phyloP scores from a whole-genome alignment of 352 stramenopile genomes.

The Globisporangium nagaii region DNA sequence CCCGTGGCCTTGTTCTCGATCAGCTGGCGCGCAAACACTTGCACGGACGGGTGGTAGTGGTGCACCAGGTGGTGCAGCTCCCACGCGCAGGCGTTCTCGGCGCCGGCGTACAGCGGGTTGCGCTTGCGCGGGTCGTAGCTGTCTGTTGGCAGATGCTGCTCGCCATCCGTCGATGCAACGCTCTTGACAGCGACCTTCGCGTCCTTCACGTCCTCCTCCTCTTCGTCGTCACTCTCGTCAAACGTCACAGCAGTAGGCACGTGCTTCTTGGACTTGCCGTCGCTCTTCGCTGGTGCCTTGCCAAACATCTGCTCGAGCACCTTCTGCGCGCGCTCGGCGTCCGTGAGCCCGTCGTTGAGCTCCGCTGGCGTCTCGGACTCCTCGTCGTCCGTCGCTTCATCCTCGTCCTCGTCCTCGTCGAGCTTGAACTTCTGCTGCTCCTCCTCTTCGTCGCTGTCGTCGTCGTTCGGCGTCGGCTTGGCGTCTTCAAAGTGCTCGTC shows the following conservation, averaged over 20 bases:
- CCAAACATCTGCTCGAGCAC: conserved; percentile 70
- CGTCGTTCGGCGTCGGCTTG: conserved; percentile 24
- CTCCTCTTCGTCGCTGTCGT: not conserved
- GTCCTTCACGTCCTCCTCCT: conserved; percentile 11
- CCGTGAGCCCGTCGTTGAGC: conserved; percentile 39
- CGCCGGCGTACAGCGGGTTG: conserved; percentile 80
- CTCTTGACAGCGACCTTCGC: conserved; percentile 3
- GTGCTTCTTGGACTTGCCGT: conserved; percentile 10
- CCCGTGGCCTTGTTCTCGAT: conserved; percentile 35
- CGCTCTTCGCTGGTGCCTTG: conserved; percentile 11
- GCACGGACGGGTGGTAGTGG: conserved; percentile 97
- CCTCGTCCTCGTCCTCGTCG: conserved; percentile 36
- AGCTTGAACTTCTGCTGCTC: conserved; percentile 17
- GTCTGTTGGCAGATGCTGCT: conserved; percentile 6
- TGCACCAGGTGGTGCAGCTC: conserved; percentile 88
- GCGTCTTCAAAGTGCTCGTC: conserved; percentile 59
- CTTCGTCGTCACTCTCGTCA: conserved; percentile 24
- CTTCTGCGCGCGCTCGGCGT: conserved; percentile 44
- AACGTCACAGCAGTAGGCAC: conserved; percentile 25
- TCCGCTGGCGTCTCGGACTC: conserved; percentile 13
- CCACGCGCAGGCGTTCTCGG: conserved; percentile 83
- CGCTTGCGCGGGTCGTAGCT: conserved; percentile 84
- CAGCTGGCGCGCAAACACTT: conserved; percentile 87
- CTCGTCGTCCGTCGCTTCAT: conserved; percentile 23
- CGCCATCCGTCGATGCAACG: not conserved